Percentiles rank a stretch among this genome's conserved stretches.
Conservation (phyloP, 441 rosid species). For the Kokia cookei region DNA sequence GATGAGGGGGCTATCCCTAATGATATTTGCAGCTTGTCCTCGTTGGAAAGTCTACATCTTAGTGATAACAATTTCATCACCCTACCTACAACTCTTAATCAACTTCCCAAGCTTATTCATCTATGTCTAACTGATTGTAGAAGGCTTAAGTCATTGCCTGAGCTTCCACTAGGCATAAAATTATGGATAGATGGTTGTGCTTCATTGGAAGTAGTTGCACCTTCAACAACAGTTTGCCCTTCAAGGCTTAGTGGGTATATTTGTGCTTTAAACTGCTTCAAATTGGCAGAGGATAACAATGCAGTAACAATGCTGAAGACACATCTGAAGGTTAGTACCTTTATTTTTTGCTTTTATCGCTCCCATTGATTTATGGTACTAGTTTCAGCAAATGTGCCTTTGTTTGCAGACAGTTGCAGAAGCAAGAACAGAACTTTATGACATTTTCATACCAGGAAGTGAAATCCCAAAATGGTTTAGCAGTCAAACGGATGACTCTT, state of each 20-base stretch:
- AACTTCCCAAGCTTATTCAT: constrained; percentile 25
- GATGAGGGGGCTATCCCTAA: constrained; percentile 29
- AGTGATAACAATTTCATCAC: constrained; percentile 28
- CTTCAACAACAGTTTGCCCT: not conserved
- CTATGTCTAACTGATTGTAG: constrained; percentile 21
- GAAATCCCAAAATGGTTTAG: constrained; percentile 1
- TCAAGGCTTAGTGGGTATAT: not conserved
- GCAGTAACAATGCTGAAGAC: not conserved
- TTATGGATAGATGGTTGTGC: not conserved
- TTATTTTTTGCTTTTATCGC: not conserved
- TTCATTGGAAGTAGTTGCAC: not conserved
- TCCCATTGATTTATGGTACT: not conserved
- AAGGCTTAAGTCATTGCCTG: constrained; percentile 38
- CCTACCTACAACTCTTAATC: constrained; percentile 29
- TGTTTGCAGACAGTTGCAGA: not conserved
- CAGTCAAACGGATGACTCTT: not conserved
- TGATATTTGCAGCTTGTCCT: constrained; percentile 28
- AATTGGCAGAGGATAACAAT: not conserved
- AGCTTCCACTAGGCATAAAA: constrained; percentile 16
- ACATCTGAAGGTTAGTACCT: not conserved
- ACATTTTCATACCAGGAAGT: not conserved
- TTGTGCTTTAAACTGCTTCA: not conserved
- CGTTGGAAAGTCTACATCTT: constrained; percentile 18
- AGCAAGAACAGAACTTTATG: rapidly evolving
- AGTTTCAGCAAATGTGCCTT: not conserved